Evolutionary conservation across 1,284 basidiomycete genomes (phyloP), one percentile per base, ranked within the genome.

Genomic region (Golubevia pallescens): DNA sequence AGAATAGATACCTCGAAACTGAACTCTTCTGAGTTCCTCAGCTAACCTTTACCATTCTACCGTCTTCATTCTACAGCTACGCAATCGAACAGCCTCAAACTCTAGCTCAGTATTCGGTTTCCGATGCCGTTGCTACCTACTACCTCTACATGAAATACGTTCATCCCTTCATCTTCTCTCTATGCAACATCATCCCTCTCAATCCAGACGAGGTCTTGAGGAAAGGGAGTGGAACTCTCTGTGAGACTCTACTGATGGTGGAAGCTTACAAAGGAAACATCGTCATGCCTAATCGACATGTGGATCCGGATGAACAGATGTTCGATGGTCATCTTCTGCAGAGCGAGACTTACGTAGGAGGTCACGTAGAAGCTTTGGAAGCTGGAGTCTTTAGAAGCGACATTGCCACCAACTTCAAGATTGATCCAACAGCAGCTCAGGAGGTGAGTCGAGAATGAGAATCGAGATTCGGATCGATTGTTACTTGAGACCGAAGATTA

Each of bases 71-170:
- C 28, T 48, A 23, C 63, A 59, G 57, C 38, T 85, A 85, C 55
- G 83, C 83, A 19, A 77, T 79, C 42, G 81, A 85, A 59, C 81
- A 84, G 68, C 83, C 83, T 13, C 81, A 85, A 62, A 84, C 78
- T 3, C 70, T 85, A 4, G 83, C 83, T 0, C 83, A 85, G 66
- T 85, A 85, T 66, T 85, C 83, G 48, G 83, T 85, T n/a, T 85
- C 83, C 54, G 83, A 85, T 67, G 83, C 83, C 23, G 83, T 85
- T 4, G 83, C 83, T 38, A 85, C 83, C 28, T 85, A 85, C 77
- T 85, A 85, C 65, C 77, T 85, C 58, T 85, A 85, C 73, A 85
- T 85, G 81, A 85, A 85, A 67, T 85, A 85, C 68, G 83, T 85
- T 19, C 81, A 85, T 58, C 83, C 83, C 0, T 85, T 85, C 71